Conservation (phyloP, 108 stramenopile genomes). For the Mediolabrus comicus region DNA sequence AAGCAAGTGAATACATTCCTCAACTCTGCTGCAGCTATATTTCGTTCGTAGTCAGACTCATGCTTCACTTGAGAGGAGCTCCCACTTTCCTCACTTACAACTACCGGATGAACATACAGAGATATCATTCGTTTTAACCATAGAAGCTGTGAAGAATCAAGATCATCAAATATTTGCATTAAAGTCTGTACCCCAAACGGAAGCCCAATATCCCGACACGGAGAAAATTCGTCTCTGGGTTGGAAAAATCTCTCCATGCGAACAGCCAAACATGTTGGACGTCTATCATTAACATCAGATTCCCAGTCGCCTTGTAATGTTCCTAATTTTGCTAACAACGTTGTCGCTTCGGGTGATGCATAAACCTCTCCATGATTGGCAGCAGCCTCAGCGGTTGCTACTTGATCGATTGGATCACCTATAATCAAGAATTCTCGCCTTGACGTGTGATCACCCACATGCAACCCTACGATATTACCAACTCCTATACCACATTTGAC, state of each 20-base stretch:
- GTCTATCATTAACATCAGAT: background rate
- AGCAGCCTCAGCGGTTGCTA: slow-evolving; percentile 39
- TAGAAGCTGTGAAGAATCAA: slow-evolving; percentile 41
- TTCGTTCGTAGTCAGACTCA: slow-evolving; percentile 34
- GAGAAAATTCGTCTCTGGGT: background rate
- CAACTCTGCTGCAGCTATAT: slow-evolving; percentile 65
- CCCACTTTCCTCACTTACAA: slow-evolving; percentile 62
- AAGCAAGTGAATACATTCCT: slow-evolving; percentile 68
- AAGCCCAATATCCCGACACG: slow-evolving; percentile 11
- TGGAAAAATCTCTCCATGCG: slow-evolving; percentile 24
- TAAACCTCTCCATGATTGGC: slow-evolving; percentile 49
- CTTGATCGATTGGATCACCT: slow-evolving; percentile 64
- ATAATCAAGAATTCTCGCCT: slow-evolving; percentile 52
- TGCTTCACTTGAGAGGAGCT: slow-evolving; percentile 14
- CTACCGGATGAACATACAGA: slow-evolving; percentile 81
- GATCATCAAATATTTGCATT: slow-evolving; percentile 22
- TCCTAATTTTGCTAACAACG: slow-evolving; percentile 10
- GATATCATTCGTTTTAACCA: slow-evolving; percentile 56
- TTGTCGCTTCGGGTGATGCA: slow-evolving; percentile 38
- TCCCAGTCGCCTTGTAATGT: slow-evolving; percentile 11
- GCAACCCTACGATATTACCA: slow-evolving; percentile 45
- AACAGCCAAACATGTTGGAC: slow-evolving; percentile 22
- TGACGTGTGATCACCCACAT: slow-evolving; percentile 34
- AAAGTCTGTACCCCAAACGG: slow-evolving; percentile 25
- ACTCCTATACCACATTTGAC: slow-evolving; percentile 64